Base-by-base conservation (phyloP, 345 rosid genomes). In the Brassica cretica region DNA sequence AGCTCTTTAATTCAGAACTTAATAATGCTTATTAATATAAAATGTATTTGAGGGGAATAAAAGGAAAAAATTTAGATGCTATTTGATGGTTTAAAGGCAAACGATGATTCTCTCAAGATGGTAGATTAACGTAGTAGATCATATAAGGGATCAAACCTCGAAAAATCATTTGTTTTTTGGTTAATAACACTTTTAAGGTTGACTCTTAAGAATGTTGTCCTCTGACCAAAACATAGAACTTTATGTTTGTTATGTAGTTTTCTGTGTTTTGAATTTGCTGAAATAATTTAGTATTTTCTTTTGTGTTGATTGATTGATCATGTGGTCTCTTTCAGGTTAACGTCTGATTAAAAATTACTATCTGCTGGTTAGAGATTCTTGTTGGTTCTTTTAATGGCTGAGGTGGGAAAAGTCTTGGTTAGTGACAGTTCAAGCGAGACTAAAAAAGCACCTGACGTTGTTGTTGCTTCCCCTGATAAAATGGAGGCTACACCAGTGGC, bases 381-480 rank as follows among this genome's bases (percentile, higher is more conserved):
- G 71, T 78, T 46, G 70, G 53, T 82, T 76, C 66, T 62, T 58
- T 80, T 25, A 25, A 75, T 80, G 82, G 70, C 79, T 64, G 79
- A 70, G 35, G 66, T 64, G 30, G 55, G 44, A 0, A 59, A 75
- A 75, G 69, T 58, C 16, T 12, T 16, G 24, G 73, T 25, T 71
- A 64, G 59, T 75, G 83, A 66, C 21, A 75, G 79, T 65, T 60
- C 88, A 24, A 84, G 39, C 63, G 88, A 87, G 72, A 80, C 69
- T 71, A 76, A 74, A 74, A 76, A 74, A 74, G 59, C 72, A 15
- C 78, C 72, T 71, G 76, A 83, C 72, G 83, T 30, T 70, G 79
- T 81, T 77, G 33, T 76, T 63, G 59, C 59, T 53, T 53, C 59
- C 59, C 55, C 80, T 15, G 86, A 78, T 62, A 78, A 88, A 68